Evolutionary conservation across 257 asterid genomes (phyloP).

Genomic region (Gynochthodes officinalis): DNA sequence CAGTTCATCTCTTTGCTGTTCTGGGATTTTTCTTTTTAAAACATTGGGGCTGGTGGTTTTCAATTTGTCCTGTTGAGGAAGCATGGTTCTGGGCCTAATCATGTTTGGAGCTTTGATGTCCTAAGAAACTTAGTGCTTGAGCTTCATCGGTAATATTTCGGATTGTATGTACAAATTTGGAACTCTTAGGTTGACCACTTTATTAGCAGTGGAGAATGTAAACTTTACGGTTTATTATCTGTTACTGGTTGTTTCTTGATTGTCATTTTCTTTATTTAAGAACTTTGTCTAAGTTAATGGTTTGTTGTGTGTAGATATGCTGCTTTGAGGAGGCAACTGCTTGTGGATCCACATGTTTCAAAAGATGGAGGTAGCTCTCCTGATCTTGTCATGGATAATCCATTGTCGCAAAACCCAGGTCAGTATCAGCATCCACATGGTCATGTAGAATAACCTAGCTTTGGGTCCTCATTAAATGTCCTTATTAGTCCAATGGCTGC

Average conservation of each 20-base stretch:
- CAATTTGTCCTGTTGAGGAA: background rate
- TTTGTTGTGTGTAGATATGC: conserved; percentile 57
- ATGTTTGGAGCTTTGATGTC: conserved; percentile 5
- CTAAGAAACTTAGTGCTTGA: background rate
- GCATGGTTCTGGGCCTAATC: background rate
- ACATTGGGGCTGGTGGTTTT: background rate
- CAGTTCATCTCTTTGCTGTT: conserved; percentile 1
- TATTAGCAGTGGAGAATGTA: background rate
- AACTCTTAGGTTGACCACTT: too few relatives aligned
- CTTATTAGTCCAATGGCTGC: background rate
- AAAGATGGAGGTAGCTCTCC: conserved; percentile 77
- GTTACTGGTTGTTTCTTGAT: background rate
- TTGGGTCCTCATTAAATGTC: background rate
- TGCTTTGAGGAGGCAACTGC: conserved; percentile 78
- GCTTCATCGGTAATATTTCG: background rate
- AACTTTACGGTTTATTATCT: background rate
- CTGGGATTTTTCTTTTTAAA: background rate
- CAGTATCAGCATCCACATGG: background rate
- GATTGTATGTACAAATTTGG: background rate
- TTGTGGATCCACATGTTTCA: conserved; percentile 75
- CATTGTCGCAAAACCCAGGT: conserved; percentile 95
- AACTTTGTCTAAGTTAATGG: background rate
- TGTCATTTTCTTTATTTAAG: background rate
- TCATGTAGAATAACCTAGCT: background rate
- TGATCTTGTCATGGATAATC: conserved; percentile 84